A percentile compares a stretch with the other conserved stretches of the same genome.
These are phyloP conservation scores for Skeletonema grethae DNA, from an alignment of 108 stramenopile genomes.

Conservation along the genomic window DNA sequence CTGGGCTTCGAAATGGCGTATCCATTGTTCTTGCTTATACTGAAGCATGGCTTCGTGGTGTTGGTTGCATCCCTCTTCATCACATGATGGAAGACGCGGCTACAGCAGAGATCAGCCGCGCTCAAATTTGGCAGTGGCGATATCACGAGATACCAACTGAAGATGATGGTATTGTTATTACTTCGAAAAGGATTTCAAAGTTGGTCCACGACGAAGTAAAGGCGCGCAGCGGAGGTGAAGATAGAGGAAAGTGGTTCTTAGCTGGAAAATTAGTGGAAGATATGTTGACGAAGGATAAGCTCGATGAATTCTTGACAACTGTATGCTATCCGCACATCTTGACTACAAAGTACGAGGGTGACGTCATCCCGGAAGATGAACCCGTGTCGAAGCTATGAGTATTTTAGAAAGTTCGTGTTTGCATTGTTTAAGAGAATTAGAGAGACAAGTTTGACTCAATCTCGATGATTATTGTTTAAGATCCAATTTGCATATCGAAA, in stretches of 20 bases:
- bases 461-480: background rate
- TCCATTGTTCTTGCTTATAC: constrained; percentile 90
- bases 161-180: constrained; percentile 72
- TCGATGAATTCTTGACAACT: constrained; percentile 86
- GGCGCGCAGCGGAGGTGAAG: constrained; percentile 41
- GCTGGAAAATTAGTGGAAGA: constrained; percentile 84
- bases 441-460: background rate
- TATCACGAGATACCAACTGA: constrained; percentile 69
- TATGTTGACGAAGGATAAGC: constrained; percentile 76
- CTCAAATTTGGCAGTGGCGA: constrained; percentile 92
- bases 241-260: constrained; percentile 74
- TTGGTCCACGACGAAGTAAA: constrained; percentile 69
- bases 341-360: constrained; percentile 65
- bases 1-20: constrained; percentile 76
- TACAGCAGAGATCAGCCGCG: constrained; percentile 94
- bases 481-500: background rate
- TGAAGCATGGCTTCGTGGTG: constrained; percentile 92
- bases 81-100: constrained; percentile 96
- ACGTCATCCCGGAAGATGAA: constrained; percentile 55
- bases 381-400: constrained; percentile 33
- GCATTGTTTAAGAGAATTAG: background rate
- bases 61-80: constrained; percentile 93
- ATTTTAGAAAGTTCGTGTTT: background rate
- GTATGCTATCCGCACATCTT: constrained; percentile 88
- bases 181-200: constrained; percentile 61